Percentiles rank a stretch among this genome's conserved stretches.
Conservation (phyloP, 164 flowering plant species). For the Kingdonia uniflora region DNA sequence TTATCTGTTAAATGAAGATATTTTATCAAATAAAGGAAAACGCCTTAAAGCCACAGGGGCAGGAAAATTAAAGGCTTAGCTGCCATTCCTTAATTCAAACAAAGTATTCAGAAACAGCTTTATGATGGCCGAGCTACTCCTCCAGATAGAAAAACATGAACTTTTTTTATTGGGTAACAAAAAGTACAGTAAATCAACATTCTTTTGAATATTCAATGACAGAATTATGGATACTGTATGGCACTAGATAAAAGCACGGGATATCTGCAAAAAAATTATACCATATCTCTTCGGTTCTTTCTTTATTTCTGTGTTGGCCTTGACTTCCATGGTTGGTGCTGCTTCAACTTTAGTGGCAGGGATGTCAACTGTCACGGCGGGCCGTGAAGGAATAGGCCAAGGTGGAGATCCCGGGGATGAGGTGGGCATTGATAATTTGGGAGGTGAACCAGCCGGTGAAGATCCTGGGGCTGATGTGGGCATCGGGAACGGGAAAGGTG, state of each 20-base stretch:
- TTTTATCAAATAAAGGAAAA: no score
- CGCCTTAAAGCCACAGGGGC: no score
- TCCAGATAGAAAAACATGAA: no score
- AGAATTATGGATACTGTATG: no score
- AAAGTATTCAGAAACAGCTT: no score
- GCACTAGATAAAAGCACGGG: background rate
- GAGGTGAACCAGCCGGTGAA: constrained; percentile 23
- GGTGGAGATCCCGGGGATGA: constrained; percentile 30
- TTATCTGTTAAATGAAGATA: no score
- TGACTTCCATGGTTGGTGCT: constrained; percentile 29
- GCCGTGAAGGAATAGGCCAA: constrained; percentile 33
- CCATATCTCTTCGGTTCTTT: constrained; percentile 58
- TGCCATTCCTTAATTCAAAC: no score
- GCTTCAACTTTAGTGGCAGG: constrained; percentile 62
- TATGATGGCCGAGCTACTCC: no score
- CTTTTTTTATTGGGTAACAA: no score
- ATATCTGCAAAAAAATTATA: constrained; percentile 12
- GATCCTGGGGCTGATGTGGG: constrained; percentile 32
- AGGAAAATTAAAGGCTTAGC: no score
- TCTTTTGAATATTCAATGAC: no score
- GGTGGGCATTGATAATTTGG: constrained; percentile 35
- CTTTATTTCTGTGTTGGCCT: constrained; percentile 28
- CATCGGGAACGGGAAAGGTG: constrained; percentile 61
- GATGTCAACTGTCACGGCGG: constrained; percentile 56
- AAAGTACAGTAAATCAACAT: no score